These are phyloP conservation scores for Nothopassalora personata DNA, from an alignment of 2,329 filamentous ascomycete species.

Conservation along the genomic window DNA sequence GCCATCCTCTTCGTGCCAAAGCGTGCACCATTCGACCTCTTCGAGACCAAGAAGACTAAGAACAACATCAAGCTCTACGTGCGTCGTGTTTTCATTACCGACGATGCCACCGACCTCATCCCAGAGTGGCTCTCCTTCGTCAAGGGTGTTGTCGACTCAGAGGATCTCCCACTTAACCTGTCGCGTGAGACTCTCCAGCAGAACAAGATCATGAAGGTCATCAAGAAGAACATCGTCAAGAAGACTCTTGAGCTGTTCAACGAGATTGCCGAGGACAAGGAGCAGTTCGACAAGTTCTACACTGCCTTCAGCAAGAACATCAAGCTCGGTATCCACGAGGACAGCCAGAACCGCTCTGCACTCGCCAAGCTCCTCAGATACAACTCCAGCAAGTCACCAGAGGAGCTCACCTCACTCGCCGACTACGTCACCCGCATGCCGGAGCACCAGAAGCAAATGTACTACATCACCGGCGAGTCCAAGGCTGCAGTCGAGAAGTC, in stretches of 20 bases:
- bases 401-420: conserved; percentile 88
- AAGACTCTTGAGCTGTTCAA: conserved; percentile 99
- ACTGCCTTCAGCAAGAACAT: conserved; percentile 99
- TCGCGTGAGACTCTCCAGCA: conserved; percentile 99
- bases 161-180: conserved; percentile 98
- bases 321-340: conserved; percentile 99
- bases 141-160: conserved; percentile 99
- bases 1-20: conserved; percentile 99
- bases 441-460: conserved; percentile 99
- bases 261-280: conserved; percentile 98
- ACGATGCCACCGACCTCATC: conserved; percentile 97
- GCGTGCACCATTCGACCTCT: conserved; percentile 98
- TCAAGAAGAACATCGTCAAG: conserved; percentile 99
- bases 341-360: conserved; percentile 86
- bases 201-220: conserved; percentile 99
- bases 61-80: conserved; percentile 99
- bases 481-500: conserved; percentile 97
- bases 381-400: conserved; percentile 98
- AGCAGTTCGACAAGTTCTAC: conserved; percentile 99
- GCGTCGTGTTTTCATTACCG: conserved; percentile 99
- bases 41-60: conserved; percentile 99
- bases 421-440: conserved; percentile 99
- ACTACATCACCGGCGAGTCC: conserved; percentile 99
- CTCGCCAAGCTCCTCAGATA: conserved; percentile 98
- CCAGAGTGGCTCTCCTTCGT: conserved; percentile 99